Percentiles rank a stretch among this genome's conserved stretches.
Conservation (phyloP, 164 flowering plant genomes). For the Nymphaea thermarum region DNA sequence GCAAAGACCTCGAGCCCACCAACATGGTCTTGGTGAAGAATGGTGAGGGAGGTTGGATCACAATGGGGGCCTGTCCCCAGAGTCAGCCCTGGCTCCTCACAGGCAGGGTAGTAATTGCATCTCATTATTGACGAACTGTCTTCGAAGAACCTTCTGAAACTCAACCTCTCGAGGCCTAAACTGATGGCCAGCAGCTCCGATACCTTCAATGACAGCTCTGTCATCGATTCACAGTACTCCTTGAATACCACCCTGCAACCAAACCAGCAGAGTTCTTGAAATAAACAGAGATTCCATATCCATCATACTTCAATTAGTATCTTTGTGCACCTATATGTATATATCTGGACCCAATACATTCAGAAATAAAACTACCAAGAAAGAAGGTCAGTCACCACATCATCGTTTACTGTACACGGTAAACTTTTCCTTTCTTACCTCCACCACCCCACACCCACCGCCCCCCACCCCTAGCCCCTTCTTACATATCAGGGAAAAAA, state of each 20-base stretch:
- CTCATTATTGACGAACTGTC: constrained; percentile 6
- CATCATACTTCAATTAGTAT: background rate
- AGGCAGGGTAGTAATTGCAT: constrained; percentile 6
- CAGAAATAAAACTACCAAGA: too few species aligned
- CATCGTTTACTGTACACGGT: background rate
- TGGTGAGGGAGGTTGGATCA: constrained; percentile 5
- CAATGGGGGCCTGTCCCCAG: constrained; percentile 7
- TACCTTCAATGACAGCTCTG: constrained; percentile 11
- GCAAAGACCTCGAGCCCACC: constrained; percentile 3
- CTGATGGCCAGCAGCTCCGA: constrained; percentile 34
- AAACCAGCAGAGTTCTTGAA: background rate
- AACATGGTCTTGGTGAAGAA: constrained; percentile 6
- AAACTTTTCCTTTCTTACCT: background rate
- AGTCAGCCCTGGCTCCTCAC: constrained; percentile 1
- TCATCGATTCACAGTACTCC: constrained; percentile 36
- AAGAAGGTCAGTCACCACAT: too few species aligned
- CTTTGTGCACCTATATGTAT: background rate
- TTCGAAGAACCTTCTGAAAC: constrained; percentile 20
- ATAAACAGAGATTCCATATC: background rate
- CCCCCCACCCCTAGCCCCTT: too few species aligned
- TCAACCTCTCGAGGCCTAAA: constrained; percentile 23
- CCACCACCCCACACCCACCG: too few species aligned
- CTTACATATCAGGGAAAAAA: too few species aligned
- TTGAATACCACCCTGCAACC: constrained; percentile 20
- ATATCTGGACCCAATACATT: background rate